phyloP scores from a whole-genome alignment of 1,139 yeast species.

The Yamadazyma conglobata region DNA sequence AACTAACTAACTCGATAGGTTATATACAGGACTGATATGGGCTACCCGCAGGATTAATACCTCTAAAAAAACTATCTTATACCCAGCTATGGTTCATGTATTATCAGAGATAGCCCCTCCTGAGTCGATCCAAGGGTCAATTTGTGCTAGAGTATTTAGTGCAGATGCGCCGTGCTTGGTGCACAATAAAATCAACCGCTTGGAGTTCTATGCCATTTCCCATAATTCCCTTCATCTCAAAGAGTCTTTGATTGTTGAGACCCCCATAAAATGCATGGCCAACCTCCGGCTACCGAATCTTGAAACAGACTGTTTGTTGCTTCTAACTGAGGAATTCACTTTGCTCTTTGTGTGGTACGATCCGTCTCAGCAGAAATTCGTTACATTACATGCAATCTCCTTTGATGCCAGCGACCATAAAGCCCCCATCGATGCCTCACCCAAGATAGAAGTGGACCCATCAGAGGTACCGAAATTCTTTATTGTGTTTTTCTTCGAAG shows the following conservation, averaged over 20 bases:
- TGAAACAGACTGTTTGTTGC: conserved; percentile 15
- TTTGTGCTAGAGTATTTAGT: conserved; percentile 14
- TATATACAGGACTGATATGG: too few relatives aligned
- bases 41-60: too few relatives aligned
- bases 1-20: too few relatives aligned
- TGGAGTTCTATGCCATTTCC: conserved; percentile 17
- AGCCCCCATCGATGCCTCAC: conserved; percentile 23
- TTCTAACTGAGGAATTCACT: conserved; percentile 16
- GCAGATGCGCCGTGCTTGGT: conserved; percentile 15
- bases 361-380: conserved; percentile 6
- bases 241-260: conserved; percentile 16
- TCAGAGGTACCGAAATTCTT: conserved; percentile 16
- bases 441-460: conserved; percentile 20
- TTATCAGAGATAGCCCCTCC: conserved; percentile 19
- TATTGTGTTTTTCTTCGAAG: conserved; percentile 29
- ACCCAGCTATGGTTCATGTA: conserved; percentile 19
- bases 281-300: conserved; percentile 12
- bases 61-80: too few relatives aligned
- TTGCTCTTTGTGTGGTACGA: conserved; percentile 14
- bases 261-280: conserved; percentile 17
- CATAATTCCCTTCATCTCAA: conserved; percentile 7
- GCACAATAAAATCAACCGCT: conserved; percentile 15
- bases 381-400: conserved; percentile 9
- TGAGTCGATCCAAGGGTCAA: conserved; percentile 15
- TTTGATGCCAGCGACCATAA: conserved; percentile 29